phyloP scores from a whole-genome alignment of 345 rosid genomes.

The Nasturtium officinale region DNA sequence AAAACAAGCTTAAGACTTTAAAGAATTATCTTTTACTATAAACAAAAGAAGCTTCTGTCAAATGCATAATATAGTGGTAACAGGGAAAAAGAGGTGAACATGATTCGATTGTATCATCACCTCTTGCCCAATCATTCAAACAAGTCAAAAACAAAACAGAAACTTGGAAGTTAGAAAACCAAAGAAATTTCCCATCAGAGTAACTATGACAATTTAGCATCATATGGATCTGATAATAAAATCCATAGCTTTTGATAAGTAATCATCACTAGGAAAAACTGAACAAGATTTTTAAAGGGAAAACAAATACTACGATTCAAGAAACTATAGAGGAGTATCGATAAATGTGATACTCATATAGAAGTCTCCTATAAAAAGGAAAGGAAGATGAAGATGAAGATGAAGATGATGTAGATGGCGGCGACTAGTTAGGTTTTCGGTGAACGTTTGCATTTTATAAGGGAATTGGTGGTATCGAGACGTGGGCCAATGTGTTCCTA shows the following conservation, averaged over 20 bases:
- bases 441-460: background rate
- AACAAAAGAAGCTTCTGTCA: background rate
- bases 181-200: slow-evolving; percentile 37
- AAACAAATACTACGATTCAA: too few species aligned
- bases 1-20: background rate
- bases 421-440: background rate
- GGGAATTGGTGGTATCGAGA: background rate
- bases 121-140: background rate
- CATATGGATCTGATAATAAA: slow-evolving; percentile 27
- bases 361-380: slow-evolving; percentile 25
- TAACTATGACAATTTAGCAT: slow-evolving; percentile 45
- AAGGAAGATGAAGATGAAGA: background rate
- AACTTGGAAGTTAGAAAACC: background rate
- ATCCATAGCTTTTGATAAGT: slow-evolving; percentile 40
- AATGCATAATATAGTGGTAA: background rate
- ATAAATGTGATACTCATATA: too few species aligned
- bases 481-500: background rate
- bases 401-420: slow-evolving; percentile 10
- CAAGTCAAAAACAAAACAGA: too few species aligned
- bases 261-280: slow-evolving; percentile 36
- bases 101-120: background rate
- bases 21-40: background rate
- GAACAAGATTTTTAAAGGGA: background rate
- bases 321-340: background rate
- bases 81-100: background rate